Evolutionary conservation across 495 filamentous ascomycete species (phyloP).

Genomic region (Annulohypoxylon maeteangense): DNA sequence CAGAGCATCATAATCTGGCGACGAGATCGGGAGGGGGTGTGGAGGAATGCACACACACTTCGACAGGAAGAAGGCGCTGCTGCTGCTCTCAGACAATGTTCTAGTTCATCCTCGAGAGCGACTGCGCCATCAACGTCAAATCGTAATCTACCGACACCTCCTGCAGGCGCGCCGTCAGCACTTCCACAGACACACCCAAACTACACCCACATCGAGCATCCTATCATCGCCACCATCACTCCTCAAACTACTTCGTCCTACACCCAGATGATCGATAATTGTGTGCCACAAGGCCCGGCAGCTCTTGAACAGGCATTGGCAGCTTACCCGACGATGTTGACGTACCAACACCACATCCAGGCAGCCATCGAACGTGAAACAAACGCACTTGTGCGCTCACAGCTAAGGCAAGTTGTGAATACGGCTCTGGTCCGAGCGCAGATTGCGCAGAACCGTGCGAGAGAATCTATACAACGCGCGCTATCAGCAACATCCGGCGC

Average conservation of each 20-base stretch:
- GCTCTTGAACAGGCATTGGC: slow-evolving; percentile 56
- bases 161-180: slow-evolving; percentile 32
- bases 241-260: slow-evolving; percentile 47
- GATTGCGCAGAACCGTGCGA: slow-evolving; percentile 53
- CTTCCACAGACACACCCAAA: slow-evolving; percentile 30
- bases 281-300: slow-evolving; percentile 55
- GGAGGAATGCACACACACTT: slow-evolving; percentile 77
- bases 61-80: slow-evolving; percentile 71
- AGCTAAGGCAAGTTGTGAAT: slow-evolving; percentile 56
- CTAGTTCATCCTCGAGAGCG: slow-evolving; percentile 19
- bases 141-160: slow-evolving; percentile 15
- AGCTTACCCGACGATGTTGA: slow-evolving; percentile 57
- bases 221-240: slow-evolving; percentile 49
- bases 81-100: slow-evolving; percentile 48
- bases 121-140: slow-evolving; percentile 22
- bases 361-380: slow-evolving; percentile 55
- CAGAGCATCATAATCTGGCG: slow-evolving; percentile 96
- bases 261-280: slow-evolving; percentile 56
- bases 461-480: slow-evolving; percentile 49
- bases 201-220: slow-evolving; percentile 48
- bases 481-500: slow-evolving; percentile 37
- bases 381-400: slow-evolving; percentile 52
- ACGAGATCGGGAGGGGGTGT: slow-evolving; percentile 80
- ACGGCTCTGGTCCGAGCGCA: slow-evolving; percentile 55
- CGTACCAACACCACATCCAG: slow-evolving; percentile 53